Evolutionary conservation across 108 stramenopile species (phyloP).

Genomic region (Pseudonitzschia multistriata): DNA sequence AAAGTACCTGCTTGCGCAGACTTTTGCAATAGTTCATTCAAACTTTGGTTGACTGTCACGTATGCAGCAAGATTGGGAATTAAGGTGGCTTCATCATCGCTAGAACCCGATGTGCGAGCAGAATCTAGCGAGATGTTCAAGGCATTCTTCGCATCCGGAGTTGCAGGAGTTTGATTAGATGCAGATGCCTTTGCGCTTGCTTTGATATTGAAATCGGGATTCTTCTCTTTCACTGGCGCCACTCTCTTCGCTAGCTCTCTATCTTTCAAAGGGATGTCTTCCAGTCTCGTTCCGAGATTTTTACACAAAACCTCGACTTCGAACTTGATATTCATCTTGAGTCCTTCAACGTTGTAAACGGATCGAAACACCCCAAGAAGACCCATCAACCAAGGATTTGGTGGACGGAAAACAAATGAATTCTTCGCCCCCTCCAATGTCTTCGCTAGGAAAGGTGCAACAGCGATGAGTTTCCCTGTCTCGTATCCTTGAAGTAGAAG

Average conservation of each 20-base stretch:
- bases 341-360: constrained; percentile 92
- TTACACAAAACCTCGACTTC: constrained; percentile 99
- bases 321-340: constrained; percentile 99
- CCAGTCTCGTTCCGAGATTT: constrained; percentile 89
- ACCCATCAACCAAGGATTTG: constrained; percentile 99
- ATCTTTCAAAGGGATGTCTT: constrained; percentile 83
- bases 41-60: constrained; percentile 89
- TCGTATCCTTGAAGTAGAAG: constrained; percentile 97
- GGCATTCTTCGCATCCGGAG: constrained; percentile 44
- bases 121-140: constrained; percentile 14
- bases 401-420: constrained; percentile 92
- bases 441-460: constrained; percentile 98
- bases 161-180: constrained; percentile 32
- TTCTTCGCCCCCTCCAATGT: constrained; percentile 95
- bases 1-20: constrained; percentile 58
- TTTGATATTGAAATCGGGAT: constrained; percentile 97
- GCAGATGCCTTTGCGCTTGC: constrained; percentile 30
- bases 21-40: constrained; percentile 79
- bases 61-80: constrained; percentile 96
- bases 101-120: constrained; percentile 18
- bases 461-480: constrained; percentile 96
- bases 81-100: constrained; percentile 80
- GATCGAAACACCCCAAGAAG: constrained; percentile 91
- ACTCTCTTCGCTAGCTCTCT: constrained; percentile 70
- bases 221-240: constrained; percentile 89